phyloP scores from a whole-genome alignment of 1,284 basidiomycete species.

The Cutaneotrichosporon dermatis region DNA sequence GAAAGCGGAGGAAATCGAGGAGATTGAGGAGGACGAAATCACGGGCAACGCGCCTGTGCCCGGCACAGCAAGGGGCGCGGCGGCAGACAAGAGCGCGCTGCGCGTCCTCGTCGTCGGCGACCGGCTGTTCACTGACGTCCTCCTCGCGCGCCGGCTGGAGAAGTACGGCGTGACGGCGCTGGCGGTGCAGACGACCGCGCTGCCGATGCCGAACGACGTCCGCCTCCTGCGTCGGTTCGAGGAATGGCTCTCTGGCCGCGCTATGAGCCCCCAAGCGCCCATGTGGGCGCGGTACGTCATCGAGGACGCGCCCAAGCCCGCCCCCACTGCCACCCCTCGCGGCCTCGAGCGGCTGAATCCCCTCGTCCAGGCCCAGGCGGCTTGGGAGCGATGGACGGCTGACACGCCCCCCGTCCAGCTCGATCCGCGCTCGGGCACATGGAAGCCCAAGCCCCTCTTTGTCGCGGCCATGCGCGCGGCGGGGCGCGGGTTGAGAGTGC shows the following conservation, averaged over 20 bases:
- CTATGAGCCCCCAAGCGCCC: constrained; percentile 11
- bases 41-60: no score
- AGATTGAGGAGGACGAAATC: background rate
- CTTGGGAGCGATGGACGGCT: constrained; percentile 12
- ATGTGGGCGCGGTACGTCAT: constrained; percentile 25
- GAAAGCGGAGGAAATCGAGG: constrained; percentile 2
- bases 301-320: constrained; percentile 2
- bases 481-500: background rate
- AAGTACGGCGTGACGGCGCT: constrained; percentile 10
- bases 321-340: background rate
- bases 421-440: constrained; percentile 19
- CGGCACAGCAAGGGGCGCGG: no score
- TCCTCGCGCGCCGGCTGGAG: constrained; percentile 68
- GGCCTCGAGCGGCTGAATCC: constrained; percentile 3
- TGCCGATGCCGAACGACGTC: constrained; percentile 42
- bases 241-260: constrained; percentile 22
- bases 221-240: constrained; percentile 44
- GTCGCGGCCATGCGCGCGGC: background rate
- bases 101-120: constrained; percentile 80
- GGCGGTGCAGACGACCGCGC: constrained; percentile 37
- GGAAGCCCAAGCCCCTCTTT: constrained; percentile 16
- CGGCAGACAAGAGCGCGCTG: constrained; percentile 36
- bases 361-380: background rate
- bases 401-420: constrained; percentile 21
- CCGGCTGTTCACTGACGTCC: constrained; percentile 82